These are phyloP conservation scores for Aspergillus mulundensis DNA, from an alignment of 495 filamentous ascomycete species.

Conservation along the genomic window DNA sequence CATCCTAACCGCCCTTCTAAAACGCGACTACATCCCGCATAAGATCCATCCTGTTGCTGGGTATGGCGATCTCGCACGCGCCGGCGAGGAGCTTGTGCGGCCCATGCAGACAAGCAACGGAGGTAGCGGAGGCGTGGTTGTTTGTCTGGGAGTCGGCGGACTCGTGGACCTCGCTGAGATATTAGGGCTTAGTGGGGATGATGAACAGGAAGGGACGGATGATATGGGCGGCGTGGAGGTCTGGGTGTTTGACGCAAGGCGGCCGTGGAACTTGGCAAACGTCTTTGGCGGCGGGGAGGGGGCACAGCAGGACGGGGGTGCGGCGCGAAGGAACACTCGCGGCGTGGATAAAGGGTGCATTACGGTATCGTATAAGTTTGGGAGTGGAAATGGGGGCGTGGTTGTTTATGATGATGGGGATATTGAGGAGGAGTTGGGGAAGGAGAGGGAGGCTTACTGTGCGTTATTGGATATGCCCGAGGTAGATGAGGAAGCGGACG, in stretches of 20 bases:
- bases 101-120: constrained; percentile 80
- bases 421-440: constrained; percentile 77
- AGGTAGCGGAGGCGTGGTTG: constrained; percentile 77
- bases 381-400: constrained; percentile 73
- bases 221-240: constrained; percentile 76
- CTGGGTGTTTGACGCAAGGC: constrained; percentile 86
- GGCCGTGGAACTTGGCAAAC: constrained; percentile 94
- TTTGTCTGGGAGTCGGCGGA: constrained; percentile 90
- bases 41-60: constrained; percentile 94
- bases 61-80: constrained; percentile 81
- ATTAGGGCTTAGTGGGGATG: constrained; percentile 58
- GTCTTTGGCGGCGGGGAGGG: constrained; percentile 77
- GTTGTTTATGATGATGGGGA: constrained; percentile 95
- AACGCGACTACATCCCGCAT: constrained; percentile 96
- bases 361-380: constrained; percentile 54
- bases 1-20: constrained; percentile 84
- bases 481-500: constrained; percentile 74
- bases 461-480: constrained; percentile 86
- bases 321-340: constrained; percentile 42
- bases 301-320: constrained; percentile 34
- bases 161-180: constrained; percentile 77
- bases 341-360: constrained; percentile 64
- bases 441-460: constrained; percentile 75
- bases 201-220: constrained; percentile 46
- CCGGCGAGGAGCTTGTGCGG: constrained; percentile 68